Evolutionary conservation across 176 grass and related monocot genomes (phyloP).

Genomic region (Carex myosuroides): DNA sequence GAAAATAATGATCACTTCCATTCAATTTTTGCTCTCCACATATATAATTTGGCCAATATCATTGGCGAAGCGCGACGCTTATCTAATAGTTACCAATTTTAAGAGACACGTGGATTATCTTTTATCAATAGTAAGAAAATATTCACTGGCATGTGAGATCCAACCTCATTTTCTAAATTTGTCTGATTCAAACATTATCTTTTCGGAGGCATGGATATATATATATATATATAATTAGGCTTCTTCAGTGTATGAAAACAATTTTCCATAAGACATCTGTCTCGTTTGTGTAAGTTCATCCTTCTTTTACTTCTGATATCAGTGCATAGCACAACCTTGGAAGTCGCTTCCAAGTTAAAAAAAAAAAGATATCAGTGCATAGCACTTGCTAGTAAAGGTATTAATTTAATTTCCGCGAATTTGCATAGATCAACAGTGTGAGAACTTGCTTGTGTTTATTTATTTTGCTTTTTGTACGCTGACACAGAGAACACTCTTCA

Average conservation of each 20-base stretch:
- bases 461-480: too few relatives aligned
- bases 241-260: not conserved
- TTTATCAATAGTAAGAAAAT: too few relatives aligned
- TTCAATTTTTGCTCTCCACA: not conserved
- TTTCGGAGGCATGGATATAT: not conserved
- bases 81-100: not conserved
- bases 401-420: too few relatives aligned
- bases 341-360: too few relatives aligned
- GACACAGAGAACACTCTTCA: too few relatives aligned
- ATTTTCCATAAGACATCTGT: not conserved
- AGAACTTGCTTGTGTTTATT: too few relatives aligned
- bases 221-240: not conserved
- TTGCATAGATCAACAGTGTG: too few relatives aligned
- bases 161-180: not conserved
- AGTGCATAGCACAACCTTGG: too few relatives aligned
- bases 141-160: too few relatives aligned
- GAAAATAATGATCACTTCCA: not conserved
- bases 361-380: too few relatives aligned
- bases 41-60: not conserved
- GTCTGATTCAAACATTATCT: not conserved
- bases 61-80: not conserved
- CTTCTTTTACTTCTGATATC: not conserved
- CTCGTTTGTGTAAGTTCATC: not conserved
- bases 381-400: too few relatives aligned
- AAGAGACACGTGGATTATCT: not conserved